These are phyloP conservation scores for Jacaranda mimosifolia DNA, from an alignment of 257 asterid species.

Conservation along the genomic window DNA sequence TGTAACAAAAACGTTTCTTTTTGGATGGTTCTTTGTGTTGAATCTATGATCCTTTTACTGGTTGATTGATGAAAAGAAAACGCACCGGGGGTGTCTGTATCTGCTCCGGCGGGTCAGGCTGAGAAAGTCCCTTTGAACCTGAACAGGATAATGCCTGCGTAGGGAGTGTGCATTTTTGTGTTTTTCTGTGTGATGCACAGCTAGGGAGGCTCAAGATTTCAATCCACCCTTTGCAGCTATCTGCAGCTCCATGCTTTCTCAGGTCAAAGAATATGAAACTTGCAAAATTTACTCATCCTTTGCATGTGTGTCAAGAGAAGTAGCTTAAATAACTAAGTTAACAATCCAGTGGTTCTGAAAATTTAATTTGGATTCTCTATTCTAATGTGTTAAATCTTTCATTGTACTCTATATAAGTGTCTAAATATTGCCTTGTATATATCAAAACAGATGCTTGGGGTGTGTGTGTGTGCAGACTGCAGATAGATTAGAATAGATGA, in stretches of 20 bases:
- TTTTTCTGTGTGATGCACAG: slow-evolving; percentile 65
- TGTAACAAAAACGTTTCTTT: slow-evolving; percentile 26
- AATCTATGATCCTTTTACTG: slow-evolving; percentile 10
- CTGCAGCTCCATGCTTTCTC: slow-evolving; percentile 32
- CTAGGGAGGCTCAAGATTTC: slow-evolving; percentile 52
- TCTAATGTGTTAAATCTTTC: too few relatives aligned
- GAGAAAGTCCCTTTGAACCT: slow-evolving; percentile 99
- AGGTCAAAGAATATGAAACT: background rate
- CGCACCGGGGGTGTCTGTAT: slow-evolving; percentile 98
- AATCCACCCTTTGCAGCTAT: slow-evolving; percentile 29
- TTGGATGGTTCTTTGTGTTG: slow-evolving; percentile 24
- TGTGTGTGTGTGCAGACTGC: too few relatives aligned
- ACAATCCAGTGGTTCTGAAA: too few relatives aligned
- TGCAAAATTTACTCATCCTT: too few relatives aligned
- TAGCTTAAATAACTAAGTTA: too few relatives aligned
- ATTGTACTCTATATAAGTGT: too few relatives aligned
- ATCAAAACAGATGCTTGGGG: too few relatives aligned
- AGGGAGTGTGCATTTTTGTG: slow-evolving; percentile 87
- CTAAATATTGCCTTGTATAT: too few relatives aligned
- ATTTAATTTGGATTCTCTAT: too few relatives aligned
- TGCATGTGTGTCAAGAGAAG: too few relatives aligned
- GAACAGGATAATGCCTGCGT: slow-evolving; percentile 99
- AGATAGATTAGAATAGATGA: too few relatives aligned
- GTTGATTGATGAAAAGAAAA: slow-evolving; percentile 60
- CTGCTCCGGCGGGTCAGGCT: slow-evolving; percentile 75